These are phyloP conservation scores for Boletus rubroflammeus DNA, from an alignment of 768 basidiomycete species.

Conservation along the genomic window DNA sequence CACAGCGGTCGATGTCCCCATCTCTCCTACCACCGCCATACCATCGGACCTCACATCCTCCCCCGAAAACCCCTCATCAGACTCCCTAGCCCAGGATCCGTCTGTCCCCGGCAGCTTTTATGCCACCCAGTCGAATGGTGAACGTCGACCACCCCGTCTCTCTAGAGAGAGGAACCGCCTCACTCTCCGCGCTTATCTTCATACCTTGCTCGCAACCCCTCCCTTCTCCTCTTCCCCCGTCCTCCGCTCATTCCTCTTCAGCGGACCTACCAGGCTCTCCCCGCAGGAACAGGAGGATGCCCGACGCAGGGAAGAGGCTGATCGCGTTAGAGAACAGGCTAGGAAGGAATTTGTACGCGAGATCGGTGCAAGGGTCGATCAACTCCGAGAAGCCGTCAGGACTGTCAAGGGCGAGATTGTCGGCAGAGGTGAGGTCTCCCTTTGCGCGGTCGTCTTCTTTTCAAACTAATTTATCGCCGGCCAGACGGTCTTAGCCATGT, in stretches of 20 bases:
- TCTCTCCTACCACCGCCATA: not conserved
- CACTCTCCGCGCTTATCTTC: conserved; percentile 91
- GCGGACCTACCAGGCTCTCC: conserved; percentile 65
- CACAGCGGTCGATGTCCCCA: conserved; percentile 55
- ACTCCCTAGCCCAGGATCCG: conserved; percentile 65
- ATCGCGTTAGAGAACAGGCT: conserved; percentile 83
- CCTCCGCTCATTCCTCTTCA: conserved; percentile 79
- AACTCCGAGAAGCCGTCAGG: conserved; percentile 75
- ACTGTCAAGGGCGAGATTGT: conserved; percentile 94
- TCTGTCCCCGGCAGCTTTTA: conserved; percentile 53
- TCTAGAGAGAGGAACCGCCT: conserved; percentile 93
- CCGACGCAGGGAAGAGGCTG: conserved; percentile 79
- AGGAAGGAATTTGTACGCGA: conserved; percentile 80
- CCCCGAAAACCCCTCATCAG: conserved; percentile 3
- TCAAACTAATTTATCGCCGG: conserved; percentile 3
- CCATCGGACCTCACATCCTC: not conserved
- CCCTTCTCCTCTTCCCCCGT: conserved; percentile 83
- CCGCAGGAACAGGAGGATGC: conserved; percentile 78
- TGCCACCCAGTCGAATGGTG: not conserved
- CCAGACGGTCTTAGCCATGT: conserved; percentile 85
- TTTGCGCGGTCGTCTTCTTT: not conserved
- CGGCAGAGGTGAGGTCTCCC: conserved; percentile 59
- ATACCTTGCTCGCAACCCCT: conserved; percentile 65
- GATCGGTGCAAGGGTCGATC: conserved; percentile 83
- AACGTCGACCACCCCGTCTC: conserved; percentile 39